Base-by-base conservation (phyloP, 352 stramenopile genomes). In the Vaucheria bursata region DNA sequence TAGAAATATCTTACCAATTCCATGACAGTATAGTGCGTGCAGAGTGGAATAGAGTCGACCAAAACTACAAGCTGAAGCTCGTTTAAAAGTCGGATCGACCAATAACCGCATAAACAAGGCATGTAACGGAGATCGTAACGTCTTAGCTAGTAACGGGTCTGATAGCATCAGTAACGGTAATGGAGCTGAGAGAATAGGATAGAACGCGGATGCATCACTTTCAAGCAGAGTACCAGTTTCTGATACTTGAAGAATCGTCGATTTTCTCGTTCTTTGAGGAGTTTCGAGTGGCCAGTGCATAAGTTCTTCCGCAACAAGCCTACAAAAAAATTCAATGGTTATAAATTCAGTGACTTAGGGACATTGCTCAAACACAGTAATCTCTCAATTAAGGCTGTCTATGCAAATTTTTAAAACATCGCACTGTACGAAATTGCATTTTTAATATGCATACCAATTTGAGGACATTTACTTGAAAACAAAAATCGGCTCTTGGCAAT, bases 141-240 rank as follows among this genome's bases (percentile, higher is more conserved):
- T 89, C 80, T 97, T 97, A 29, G 92, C 91, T 59, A 96, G 92
- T 83, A 97, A 97, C 36, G 94, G 92, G 80, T 97, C 93, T 6
- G 94, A 87, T 2, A 97, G 85, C 45, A 98, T 90, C 81, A 97
- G 87, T 7, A 97, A 77, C 29, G 90, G 85, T 36, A 95, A 89
- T 37, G 90, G 76, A 0, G 65, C 35, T 50, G 64, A 7, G 7
- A n/a, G 64, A n/a, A 70, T 18, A n/a, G 25, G 7, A 7, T 29
- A 70, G 64, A 70, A 38, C 7, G 59, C 29, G 8, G 8, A 7
- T 7, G 25, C 29, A n/a, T 7, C 8, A 5, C 2, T 37, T n/a
- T 74, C 34, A 0, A 33, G 7, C 45, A 0, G 49, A 31, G 50
- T n/a, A n/a, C n/a, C n/a, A n/a, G n/a, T n/a, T n/a, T n/a, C n/a